phyloP scores from a whole-genome alignment of 768 basidiomycete species.

The Sistotremastrum suecicum region DNA sequence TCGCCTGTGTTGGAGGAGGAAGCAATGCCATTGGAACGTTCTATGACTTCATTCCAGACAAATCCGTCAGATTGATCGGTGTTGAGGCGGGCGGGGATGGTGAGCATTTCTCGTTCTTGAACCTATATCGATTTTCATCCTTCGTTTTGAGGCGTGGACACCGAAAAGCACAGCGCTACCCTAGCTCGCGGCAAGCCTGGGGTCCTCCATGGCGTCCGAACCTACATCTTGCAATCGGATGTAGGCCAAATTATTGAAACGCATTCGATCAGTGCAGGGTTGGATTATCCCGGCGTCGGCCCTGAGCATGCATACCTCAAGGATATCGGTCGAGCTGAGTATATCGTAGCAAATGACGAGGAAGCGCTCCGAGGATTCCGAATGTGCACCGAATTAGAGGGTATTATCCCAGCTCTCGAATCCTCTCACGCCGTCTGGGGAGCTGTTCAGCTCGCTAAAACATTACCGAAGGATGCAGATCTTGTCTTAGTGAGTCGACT shows the following conservation, averaged over 20 bases:
- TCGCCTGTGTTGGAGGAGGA: constrained; percentile 96
- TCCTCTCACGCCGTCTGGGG: constrained; percentile 96
- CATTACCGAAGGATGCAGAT: constrained; percentile 69
- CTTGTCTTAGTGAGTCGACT: constrained; percentile 68
- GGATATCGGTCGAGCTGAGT: constrained; percentile 87
- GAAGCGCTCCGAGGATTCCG: constrained; percentile 88
- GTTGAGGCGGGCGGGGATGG: constrained; percentile 99
- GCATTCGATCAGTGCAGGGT: constrained; percentile 90
- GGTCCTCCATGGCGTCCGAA: constrained; percentile 90
- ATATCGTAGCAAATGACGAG: constrained; percentile 87
- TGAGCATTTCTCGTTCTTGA: constrained; percentile 14
- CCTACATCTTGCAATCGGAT: constrained; percentile 82
- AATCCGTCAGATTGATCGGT: constrained; percentile 73
- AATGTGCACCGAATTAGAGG: constrained; percentile 82
- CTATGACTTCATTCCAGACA: constrained; percentile 89
- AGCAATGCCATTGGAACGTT: constrained; percentile 97
- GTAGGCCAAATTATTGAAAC: constrained; percentile 94
- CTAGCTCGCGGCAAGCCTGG: constrained; percentile 84
- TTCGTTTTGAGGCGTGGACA: constrained; percentile 48
- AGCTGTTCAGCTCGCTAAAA: constrained; percentile 72
- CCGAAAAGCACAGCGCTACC: constrained; percentile 84
- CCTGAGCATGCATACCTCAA: constrained; percentile 98
- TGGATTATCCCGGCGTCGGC: constrained; percentile 95
- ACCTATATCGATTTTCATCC: background rate
- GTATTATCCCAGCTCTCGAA: constrained; percentile 90